Evolutionary conservation across 176 grass and related monocot species (phyloP).

Genomic region (Raddia distichophylla): DNA sequence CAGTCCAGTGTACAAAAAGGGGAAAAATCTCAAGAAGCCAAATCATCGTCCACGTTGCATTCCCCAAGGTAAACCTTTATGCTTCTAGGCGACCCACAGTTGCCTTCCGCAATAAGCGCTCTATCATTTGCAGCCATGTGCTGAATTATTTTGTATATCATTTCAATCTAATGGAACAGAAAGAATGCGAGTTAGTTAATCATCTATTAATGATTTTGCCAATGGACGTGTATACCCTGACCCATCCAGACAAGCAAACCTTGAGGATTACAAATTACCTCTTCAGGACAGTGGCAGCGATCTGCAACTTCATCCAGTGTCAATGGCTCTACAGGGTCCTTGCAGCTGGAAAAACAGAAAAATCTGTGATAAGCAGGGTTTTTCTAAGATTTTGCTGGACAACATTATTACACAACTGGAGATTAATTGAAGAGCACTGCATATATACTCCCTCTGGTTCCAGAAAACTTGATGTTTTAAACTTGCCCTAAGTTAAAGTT

Average conservation of each 20-base stretch:
- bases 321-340: conserved; percentile 83
- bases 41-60: neutral
- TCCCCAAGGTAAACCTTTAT: conserved; percentile 52
- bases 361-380: neutral
- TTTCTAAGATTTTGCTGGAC: neutral
- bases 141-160: conserved; percentile 95
- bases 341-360: conserved; percentile 72
- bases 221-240: neutral
- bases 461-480: no score
- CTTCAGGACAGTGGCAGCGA: conserved; percentile 71
- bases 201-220: neutral
- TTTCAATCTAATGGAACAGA: conserved; percentile 68
- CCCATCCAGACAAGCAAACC: neutral
- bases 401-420: neutral
- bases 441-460: neutral
- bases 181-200: neutral
- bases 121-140: conserved; percentile 97
- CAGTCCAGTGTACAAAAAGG: neutral
- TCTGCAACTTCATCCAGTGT: conserved; percentile 83
- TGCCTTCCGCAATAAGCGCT: conserved; percentile 92
- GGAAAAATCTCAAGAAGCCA: neutral
- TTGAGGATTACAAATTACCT: conserved; percentile 54
- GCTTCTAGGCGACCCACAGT: conserved; percentile 81
- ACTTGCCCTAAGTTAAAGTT: no score
- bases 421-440: neutral